Evolutionary conservation across 2,329 filamentous ascomycete species (phyloP).

Genomic region (Davidsoniella eucalypti): DNA sequence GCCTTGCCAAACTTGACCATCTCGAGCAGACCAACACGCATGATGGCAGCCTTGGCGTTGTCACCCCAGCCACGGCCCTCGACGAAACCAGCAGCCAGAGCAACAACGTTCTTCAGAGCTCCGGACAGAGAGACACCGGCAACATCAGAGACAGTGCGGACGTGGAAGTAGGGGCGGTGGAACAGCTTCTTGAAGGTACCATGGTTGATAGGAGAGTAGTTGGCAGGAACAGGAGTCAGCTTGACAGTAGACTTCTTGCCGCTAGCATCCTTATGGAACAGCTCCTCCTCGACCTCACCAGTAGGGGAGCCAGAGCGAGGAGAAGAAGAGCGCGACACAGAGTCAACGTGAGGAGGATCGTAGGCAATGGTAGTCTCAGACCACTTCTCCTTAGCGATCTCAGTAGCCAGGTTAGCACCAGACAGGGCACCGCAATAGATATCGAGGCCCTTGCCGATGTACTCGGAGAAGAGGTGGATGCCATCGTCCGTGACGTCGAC

Average conservation of each 20-base stretch:
- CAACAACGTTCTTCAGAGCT: slow-evolving; percentile 93
- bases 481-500: slow-evolving; percentile 80
- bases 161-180: slow-evolving; percentile 94
- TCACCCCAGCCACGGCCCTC: slow-evolving; percentile 94
- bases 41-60: slow-evolving; percentile 96
- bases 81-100: slow-evolving; percentile 84
- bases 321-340: slow-evolving; percentile 50
- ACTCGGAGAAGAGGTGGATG: slow-evolving; percentile 83
- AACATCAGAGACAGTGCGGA: slow-evolving; percentile 86
- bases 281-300: slow-evolving; percentile 27
- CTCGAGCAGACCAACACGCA: slow-evolving; percentile 88
- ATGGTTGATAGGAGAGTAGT: slow-evolving; percentile 80
- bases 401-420: slow-evolving; percentile 88
- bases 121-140: slow-evolving; percentile 89
- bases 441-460: slow-evolving; percentile 74
- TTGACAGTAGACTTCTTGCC: slow-evolving; percentile 51
- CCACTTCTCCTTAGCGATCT: slow-evolving; percentile 91
- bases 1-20: slow-evolving; percentile 92
- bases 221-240: slow-evolving; percentile 58
- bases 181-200: slow-evolving; percentile 70
- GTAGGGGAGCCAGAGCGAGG: slow-evolving; percentile 32
- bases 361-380: slow-evolving; percentile 96
- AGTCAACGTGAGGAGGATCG: slow-evolving; percentile 74
- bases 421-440: slow-evolving; percentile 96
- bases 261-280: slow-evolving; percentile 52